Evolutionary conservation across 2,329 filamentous ascomycete species (phyloP).

Genomic region (Malbranchea cinnamomea): DNA sequence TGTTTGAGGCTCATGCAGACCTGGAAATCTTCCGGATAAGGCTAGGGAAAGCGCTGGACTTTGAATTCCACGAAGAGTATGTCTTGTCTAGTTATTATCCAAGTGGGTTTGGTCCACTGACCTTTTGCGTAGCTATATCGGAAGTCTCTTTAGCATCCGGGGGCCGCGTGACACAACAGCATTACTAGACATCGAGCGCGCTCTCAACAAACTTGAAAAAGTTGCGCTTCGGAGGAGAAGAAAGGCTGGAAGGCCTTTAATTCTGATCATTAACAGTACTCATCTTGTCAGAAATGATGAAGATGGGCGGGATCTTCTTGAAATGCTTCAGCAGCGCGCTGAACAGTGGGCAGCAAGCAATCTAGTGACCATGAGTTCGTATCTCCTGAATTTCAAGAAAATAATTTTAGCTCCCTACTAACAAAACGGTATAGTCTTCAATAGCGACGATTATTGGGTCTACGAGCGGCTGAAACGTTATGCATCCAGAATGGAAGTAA

Average conservation of each 20-base stretch:
- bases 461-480: conserved; percentile 89
- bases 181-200: conserved; percentile 85
- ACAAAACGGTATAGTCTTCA: conserved; percentile 51
- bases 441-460: conserved; percentile 97
- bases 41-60: conserved; percentile 85
- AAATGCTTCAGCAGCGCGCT: conserved; percentile 86
- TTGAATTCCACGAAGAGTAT: conserved; percentile 95
- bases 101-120: conserved; percentile 7
- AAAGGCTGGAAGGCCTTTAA: conserved; percentile 50
- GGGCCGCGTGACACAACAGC: conserved; percentile 86
- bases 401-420: not conserved
- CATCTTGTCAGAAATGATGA: conserved; percentile 85
- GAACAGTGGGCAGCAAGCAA: conserved; percentile 93
- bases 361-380: conserved; percentile 54
- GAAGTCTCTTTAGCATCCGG: conserved; percentile 84
- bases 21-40: conserved; percentile 88
- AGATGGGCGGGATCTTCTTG: conserved; percentile 81
- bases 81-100: conserved; percentile 5
- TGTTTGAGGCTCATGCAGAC: conserved; percentile 94
- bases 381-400: not conserved
- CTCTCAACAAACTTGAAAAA: conserved; percentile 96
- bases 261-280: conserved; percentile 90
- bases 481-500: conserved; percentile 86
- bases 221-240: conserved; percentile 57
- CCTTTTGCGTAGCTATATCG: conserved; percentile 42